Base-by-base conservation (phyloP, 2,329 filamentous ascomycete genomes). In the Pyrenophora seminiperda region DNA sequence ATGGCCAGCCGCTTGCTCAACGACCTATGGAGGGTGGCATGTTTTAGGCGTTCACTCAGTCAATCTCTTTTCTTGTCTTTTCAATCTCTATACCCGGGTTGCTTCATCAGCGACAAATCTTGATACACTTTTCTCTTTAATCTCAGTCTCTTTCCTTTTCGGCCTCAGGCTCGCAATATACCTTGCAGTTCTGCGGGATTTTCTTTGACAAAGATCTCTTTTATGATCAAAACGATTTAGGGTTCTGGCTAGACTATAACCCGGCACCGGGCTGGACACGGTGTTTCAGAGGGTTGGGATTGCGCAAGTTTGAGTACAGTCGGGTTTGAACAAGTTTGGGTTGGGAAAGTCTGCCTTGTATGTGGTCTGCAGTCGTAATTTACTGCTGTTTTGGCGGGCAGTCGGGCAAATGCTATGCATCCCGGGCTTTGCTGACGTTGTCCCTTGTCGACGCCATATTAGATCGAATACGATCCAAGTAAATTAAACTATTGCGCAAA, bases 11-110 rank as follows among this genome's bases (percentile, higher is more conserved):
- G 10, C 48, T 55, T 9, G 22, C 53, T 33, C 67, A 70, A 53
- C 60, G 55, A n/a, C 56, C 64, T 11, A 65, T 67, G 64, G 60
- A 73, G 13, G 71, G 71, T 7, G 65, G 62, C 10, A 73, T 73
- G 71, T 73, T 73, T 40, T 73, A 59, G 55, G 10, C 11, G 10
- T 19, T 9, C 18, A 22, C 15, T 37, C 13, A 18, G 5, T 41
- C 15, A 32, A 32, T 41, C 29, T 41, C 36, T 47, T 51, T 33
- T 51, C 11, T 45, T 55, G 37, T 55, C 42, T 56, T 24, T 56
- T 19, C 41, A 42, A 45, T 37, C 56, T 59, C 22, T 50, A 50
- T 54, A 33, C 22, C 41, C 41, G n/a, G 32, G n/a, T 40, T 43
- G 56, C 41, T 40, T 41, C 40, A 45, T 61, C 37, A 54, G 44